Conservation (phyloP, 2,329 filamentous ascomycete species). For the Aspergillus fumigatiaffinis region DNA sequence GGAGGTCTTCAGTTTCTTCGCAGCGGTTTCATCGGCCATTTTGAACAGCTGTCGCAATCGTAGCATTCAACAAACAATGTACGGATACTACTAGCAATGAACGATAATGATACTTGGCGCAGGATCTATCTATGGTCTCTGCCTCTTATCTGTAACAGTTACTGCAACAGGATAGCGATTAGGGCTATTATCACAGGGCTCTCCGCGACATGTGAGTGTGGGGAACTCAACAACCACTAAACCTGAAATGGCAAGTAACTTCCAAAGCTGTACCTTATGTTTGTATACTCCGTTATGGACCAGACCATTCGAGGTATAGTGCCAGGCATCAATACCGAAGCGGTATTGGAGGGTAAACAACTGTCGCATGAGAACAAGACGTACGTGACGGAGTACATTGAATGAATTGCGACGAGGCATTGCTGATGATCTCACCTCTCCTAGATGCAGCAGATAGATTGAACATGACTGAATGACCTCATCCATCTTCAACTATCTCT, state of each 20-base stretch:
- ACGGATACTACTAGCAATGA: not conserved
- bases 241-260: not conserved
- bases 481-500: not conserved
- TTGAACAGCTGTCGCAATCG: constrained; percentile 44
- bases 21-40: constrained; percentile 64
- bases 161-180: not conserved
- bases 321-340: not conserved
- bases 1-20: constrained; percentile 81
- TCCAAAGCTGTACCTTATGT: not conserved
- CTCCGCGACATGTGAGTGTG: constrained; percentile 6
- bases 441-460: too few relatives aligned
- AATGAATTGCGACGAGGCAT: too few relatives aligned
- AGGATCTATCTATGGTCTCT: not conserved
- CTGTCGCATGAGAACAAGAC: not conserved
- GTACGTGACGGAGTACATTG: too few relatives aligned
- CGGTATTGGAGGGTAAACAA: not conserved
- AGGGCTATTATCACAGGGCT: constrained; percentile 13
- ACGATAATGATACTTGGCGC: not conserved
- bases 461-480: too few relatives aligned
- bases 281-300: not conserved
- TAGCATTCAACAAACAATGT: constrained; percentile 19
- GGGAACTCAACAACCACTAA: not conserved
- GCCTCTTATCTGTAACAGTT: constrained; percentile 12
- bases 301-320: not conserved
- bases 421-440: too few relatives aligned